These are phyloP conservation scores for Immersiporthe knoxdaviesiana DNA, from an alignment of 2,329 filamentous ascomycete species.

Conservation along the genomic window DNA sequence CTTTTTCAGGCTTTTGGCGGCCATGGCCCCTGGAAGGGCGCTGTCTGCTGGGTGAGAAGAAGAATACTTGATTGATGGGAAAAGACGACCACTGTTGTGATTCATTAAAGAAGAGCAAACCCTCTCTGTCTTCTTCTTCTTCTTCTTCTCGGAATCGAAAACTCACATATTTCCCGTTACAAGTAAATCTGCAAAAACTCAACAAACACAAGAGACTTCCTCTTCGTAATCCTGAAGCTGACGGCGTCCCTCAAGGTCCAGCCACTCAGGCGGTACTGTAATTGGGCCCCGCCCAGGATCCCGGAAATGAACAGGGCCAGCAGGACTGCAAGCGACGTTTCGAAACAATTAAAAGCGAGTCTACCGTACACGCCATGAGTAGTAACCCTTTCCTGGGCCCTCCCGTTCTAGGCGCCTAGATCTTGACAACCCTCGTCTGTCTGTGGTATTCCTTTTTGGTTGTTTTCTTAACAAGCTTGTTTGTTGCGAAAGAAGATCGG, in stretches of 20 bases:
- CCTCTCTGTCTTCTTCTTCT: too few relatives aligned
- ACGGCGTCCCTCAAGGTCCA: slow-evolving; percentile 5
- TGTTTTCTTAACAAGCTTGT: background rate
- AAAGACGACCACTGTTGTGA: background rate
- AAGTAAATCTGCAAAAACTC: background rate
- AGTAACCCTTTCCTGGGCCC: slow-evolving; percentile 6
- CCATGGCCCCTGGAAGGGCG: background rate
- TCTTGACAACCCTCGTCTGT: background rate
- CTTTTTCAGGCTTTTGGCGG: slow-evolving; percentile 2
- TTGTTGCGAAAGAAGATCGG: background rate
- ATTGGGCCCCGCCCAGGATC: slow-evolving; percentile 5
- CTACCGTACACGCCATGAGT: slow-evolving; percentile 12
- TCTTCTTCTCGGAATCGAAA: too few relatives aligned
- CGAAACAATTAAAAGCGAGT: slow-evolving; percentile 22
- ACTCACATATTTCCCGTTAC: accelerated
- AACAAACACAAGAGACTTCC: background rate
- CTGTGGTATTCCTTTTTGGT: background rate
- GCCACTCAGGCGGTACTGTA: too few relatives aligned
- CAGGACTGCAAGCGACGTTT: slow-evolving; percentile 28
- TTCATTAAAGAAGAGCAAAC: background rate
- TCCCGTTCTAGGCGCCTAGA: slow-evolving; percentile 13
- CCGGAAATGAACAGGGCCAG: slow-evolving; percentile 28
- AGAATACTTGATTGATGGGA: background rate
- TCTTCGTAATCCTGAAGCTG: background rate
- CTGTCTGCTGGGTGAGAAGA: slow-evolving; percentile 1